Evolutionary conservation across 2,329 filamentous ascomycete genomes (phyloP), one percentile per base, ranked within the genome.

Genomic region (Phialophora expanda): DNA sequence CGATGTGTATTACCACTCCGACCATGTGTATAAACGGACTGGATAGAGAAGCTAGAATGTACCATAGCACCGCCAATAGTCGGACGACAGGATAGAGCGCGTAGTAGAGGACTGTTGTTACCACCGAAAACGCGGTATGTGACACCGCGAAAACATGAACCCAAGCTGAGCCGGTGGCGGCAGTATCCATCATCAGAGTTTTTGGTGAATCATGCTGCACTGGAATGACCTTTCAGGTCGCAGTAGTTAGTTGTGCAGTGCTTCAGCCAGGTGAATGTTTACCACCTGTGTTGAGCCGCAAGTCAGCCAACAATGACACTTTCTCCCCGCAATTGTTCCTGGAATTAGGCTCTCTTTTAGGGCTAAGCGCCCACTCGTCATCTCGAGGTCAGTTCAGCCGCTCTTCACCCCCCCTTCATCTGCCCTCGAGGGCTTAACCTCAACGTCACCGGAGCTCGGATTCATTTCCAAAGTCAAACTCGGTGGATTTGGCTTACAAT

Each of bases 11-110:
- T 6, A 83, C 44, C 50, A 79, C 78, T 9, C 76, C 76, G 11
- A 75, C 79, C 26, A 87, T 73, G 70, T 83, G 76, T 70, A 83
- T 78, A 55, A 87, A 75, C 2, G 84, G 83, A 6, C 80, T 76
- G 1, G 80, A 73, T 12, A 84, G 66, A 61, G 79, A 73, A 26
- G 77, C 68, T 34, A 84, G 58, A n/a, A 78, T 71, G 58, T 74
- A 70, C 61, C 78, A 68, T 62, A 82, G 59, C 63, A 76, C 75
- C 72, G 74, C 76, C 58, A 81, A 59, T 34, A 71, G 61, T 12
- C 69, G 64, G 20, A 81, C 72, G 51, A 83, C 28, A 1, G 79
- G 78, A 62, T 76, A 78, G 70, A 76, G 71, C 55, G 77, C 66
- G 70, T 78, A 64, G 53, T 64, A 77, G 71, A 79, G 71, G 56